Conservation (phyloP, 176 grass and related monocot genomes). For the Luzula sylvatica region DNA sequence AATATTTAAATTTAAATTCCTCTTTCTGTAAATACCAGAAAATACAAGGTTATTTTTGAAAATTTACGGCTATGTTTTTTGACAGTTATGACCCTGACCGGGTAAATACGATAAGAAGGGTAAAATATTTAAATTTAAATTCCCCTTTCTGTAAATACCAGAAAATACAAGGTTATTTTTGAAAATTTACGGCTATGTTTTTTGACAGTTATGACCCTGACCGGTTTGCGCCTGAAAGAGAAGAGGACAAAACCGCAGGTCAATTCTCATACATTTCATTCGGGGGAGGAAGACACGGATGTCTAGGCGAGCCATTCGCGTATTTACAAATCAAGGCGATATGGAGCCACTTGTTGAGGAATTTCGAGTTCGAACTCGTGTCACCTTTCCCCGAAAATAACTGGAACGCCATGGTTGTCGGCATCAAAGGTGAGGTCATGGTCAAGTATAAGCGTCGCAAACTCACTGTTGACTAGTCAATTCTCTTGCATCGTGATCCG, state of each 20-base stretch:
- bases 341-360: slow-evolving; percentile 83
- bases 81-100: slow-evolving; percentile 64
- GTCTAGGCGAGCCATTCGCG: slow-evolving; percentile 82
- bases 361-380: slow-evolving; percentile 90
- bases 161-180: too few relatives aligned
- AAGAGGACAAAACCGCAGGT: slow-evolving; percentile 83
- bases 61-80: not conserved
- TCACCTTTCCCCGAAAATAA: slow-evolving; percentile 82
- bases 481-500: not conserved
- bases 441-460: slow-evolving; percentile 71
- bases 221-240: slow-evolving; percentile 56
- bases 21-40: too few relatives aligned
- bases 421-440: slow-evolving; percentile 85
- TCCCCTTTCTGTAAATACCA: too few relatives aligned
- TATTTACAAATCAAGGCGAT: slow-evolving; percentile 96
- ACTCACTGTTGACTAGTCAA: slow-evolving; percentile 48
- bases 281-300: slow-evolving; percentile 75
- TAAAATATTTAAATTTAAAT: too few relatives aligned
- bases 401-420: slow-evolving; percentile 94
- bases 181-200: not conserved
- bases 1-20: too few relatives aligned
- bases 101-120: too few relatives aligned
- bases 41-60: too few relatives aligned
- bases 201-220: slow-evolving; percentile 53
- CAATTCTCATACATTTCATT: slow-evolving; percentile 95